Base-by-base conservation (phyloP, 2,329 filamentous ascomycete species). In the Massarina eburnea region DNA sequence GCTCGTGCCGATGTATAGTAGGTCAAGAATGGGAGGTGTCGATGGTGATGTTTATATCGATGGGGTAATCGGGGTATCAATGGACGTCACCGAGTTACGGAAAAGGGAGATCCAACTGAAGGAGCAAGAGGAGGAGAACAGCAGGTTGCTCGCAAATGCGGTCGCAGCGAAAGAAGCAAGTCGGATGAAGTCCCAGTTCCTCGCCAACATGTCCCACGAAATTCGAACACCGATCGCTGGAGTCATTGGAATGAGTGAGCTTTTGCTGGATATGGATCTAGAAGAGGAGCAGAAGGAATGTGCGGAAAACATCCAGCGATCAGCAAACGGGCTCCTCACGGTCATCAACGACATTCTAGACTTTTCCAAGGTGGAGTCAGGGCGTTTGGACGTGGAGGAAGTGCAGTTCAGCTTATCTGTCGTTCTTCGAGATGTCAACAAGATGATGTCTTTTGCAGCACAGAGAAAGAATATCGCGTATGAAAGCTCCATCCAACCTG, bases 261-360 rank as follows among this genome's bases (percentile, higher is more conserved):
- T 92, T 8, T 71, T 91, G 7, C 74, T 85, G 22, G 86, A 89
- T 50, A 87, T 84, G 61, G 71, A 81, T 14, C 70, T 91, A 19
- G 78, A 83, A 42, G 76, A 80, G n/a, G 87, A 91, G 55, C 86
- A 90, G 59, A 77, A 80, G 46, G 86, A 91, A 45, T 88, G 83
- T 50, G 84, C 87, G 2, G 85, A 89, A 54, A 90, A 89, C 50
- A 89, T 92, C 6, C 84, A 89, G 58, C 80, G 86, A 41, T 91
- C 87, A 5, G 88, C 86, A 0, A 91, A 92, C 52, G 89, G 88
- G 2, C 73, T 95, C 2, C 75, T 95, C 17, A 92, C 89, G 0
- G 86, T 95, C 32, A 95, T 95, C 69, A 95, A 95, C 61, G 90
- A 95, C 59, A 95, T 95, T 44, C 75, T 95, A 1, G 90, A 95